Evolutionary conservation across 1,284 basidiomycete genomes (phyloP).

Genomic region (Termitomyces sp.): DNA sequence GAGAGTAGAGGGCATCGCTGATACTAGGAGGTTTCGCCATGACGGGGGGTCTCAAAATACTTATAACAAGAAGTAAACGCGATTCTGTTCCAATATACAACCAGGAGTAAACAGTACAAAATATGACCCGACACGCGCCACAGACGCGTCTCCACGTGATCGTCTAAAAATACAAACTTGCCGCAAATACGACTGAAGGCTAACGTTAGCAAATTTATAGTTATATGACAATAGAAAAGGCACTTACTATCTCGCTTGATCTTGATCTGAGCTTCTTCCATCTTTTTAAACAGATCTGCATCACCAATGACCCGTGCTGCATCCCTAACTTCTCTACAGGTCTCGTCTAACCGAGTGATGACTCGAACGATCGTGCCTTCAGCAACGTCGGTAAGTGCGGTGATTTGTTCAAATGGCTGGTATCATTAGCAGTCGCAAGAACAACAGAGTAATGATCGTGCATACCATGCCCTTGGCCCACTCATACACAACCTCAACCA

Average conservation of each 20-base stretch:
- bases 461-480: constrained; percentile 97
- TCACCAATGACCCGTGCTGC: constrained; percentile 98
- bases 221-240: constrained; percentile 3
- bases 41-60: constrained; percentile 1
- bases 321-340: constrained; percentile 94
- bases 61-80: constrained; percentile 5
- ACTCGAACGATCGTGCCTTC: constrained; percentile 97
- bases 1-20: constrained; percentile 11
- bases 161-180: constrained; percentile 77
- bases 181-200: constrained; percentile 72
- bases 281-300: constrained; percentile 92
- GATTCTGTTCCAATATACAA: constrained; percentile 5
- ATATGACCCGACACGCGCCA: constrained; percentile 7
- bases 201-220: constrained; percentile 7
- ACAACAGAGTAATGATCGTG: background rate
- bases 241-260: constrained; percentile 91
- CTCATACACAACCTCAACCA: constrained; percentile 95
- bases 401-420: constrained; percentile 94
- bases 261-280: constrained; percentile 91
- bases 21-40: constrained; percentile 29
- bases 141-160: constrained; percentile 14
- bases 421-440: constrained; percentile 1
- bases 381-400: constrained; percentile 87
- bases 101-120: constrained; percentile 8
- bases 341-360: constrained; percentile 95